Conservation (phyloP, 306 rosid genomes). For the Citrullus mucosospermus region DNA sequence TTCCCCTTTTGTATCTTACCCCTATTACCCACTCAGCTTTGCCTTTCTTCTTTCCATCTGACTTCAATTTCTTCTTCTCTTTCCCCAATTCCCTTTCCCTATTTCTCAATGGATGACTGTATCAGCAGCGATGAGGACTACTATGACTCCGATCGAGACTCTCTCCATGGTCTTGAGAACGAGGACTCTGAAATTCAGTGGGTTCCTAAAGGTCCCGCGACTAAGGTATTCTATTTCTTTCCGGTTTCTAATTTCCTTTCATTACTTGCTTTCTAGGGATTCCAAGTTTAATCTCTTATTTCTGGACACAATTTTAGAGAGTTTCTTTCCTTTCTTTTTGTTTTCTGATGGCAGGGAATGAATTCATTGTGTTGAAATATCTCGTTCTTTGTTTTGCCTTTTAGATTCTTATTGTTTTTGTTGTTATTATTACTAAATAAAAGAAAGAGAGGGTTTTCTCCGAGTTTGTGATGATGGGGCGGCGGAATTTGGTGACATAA, state of each 20-base stretch:
- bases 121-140: constrained; percentile 50
- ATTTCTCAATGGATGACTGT: constrained; percentile 36
- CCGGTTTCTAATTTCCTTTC: background rate
- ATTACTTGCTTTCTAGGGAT: background rate
- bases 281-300: background rate
- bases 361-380: background rate
- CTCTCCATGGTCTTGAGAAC: constrained; percentile 35
- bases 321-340: background rate
- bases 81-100: background rate
- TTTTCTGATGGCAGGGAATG: background rate
- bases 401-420: background rate
- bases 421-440: background rate
- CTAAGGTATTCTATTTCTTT: constrained; percentile 38
- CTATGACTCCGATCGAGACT: constrained; percentile 57
- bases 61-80: background rate
- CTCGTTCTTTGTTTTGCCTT: background rate
- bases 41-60: background rate
- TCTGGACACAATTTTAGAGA: background rate
- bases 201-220: constrained; percentile 41
- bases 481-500: background rate
- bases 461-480: background rate
- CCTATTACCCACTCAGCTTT: background rate
- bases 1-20: background rate
- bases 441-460: background rate
- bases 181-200: constrained; percentile 35